A percentile compares a stretch with the other conserved stretches of the same genome.
These are phyloP conservation scores for Talaromyces thailandensis DNA, from an alignment of 495 filamentous ascomycete genomes.

Conservation along the genomic window DNA sequence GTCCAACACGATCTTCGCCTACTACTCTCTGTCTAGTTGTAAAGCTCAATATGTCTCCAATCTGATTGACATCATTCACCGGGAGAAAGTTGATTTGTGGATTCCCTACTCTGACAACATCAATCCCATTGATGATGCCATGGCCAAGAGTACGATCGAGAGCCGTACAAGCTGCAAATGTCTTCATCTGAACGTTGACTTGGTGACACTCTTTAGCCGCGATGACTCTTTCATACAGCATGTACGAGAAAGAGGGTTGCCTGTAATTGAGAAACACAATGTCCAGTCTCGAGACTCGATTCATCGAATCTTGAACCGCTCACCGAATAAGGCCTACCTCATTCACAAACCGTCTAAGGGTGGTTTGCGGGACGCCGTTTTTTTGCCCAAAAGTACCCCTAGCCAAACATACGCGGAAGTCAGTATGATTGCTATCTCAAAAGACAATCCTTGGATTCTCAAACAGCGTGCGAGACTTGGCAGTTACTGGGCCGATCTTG, in stretches of 20 bases:
- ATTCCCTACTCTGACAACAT: constrained; percentile 55
- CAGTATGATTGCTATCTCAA: constrained; percentile 44
- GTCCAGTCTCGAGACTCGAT: constrained; percentile 49
- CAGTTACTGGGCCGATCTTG: constrained; percentile 61
- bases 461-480: constrained; percentile 56
- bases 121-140: constrained; percentile 52
- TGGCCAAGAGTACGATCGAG: constrained; percentile 54
- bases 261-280: constrained; percentile 47
- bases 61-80: constrained; percentile 47
- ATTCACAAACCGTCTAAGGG: constrained; percentile 47
- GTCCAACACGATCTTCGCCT: constrained; percentile 36
- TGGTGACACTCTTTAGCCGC: constrained; percentile 44
- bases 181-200: constrained; percentile 44
- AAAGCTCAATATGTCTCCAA: constrained; percentile 36
- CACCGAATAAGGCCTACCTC: constrained; percentile 44
- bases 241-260: constrained; percentile 40
- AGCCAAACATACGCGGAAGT: constrained; percentile 46
- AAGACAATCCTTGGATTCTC: constrained; percentile 53
- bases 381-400: constrained; percentile 45
- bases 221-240: constrained; percentile 51
- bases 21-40: constrained; percentile 39
- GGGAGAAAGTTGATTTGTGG: constrained; percentile 63
- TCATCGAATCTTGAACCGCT: constrained; percentile 45
- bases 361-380: constrained; percentile 31
- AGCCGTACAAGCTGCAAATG: constrained; percentile 46